phyloP scores from a whole-genome alignment of 1,284 basidiomycete species.

The Volvariella surrecta region DNA sequence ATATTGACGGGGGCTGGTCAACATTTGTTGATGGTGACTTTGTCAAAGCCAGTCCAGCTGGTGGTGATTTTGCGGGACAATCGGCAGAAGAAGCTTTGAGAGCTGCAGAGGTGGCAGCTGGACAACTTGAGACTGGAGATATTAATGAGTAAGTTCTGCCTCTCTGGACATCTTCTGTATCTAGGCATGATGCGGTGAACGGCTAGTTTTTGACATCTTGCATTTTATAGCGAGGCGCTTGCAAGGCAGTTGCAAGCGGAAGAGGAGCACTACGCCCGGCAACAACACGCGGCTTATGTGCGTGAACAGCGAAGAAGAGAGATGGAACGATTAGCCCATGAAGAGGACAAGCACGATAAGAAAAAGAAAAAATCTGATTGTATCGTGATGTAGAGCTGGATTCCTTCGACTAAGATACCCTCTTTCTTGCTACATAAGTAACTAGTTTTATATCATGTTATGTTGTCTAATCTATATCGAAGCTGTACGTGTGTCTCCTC shows the following conservation, averaged over 20 bases:
- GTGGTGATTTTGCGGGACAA: constrained; percentile 74
- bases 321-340: constrained; percentile 18
- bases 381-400: constrained; percentile 45
- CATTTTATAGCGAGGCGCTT: constrained; percentile 39
- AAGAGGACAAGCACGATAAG: constrained; percentile 26
- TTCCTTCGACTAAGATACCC: too few species aligned
- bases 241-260: constrained; percentile 68
- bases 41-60: constrained; percentile 51
- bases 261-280: constrained; percentile 49
- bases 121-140: constrained; percentile 18
- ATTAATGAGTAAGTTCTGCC: constrained; percentile 32
- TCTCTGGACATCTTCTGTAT: background rate
- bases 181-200: too few species aligned
- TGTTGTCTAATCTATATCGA: too few species aligned
- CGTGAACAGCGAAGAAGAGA: constrained; percentile 24
- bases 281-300: constrained; percentile 26
- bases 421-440: too few species aligned
- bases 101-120: constrained; percentile 30
- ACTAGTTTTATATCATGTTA: too few species aligned
- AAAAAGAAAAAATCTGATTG: constrained; percentile 48
- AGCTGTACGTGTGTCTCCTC: too few species aligned
- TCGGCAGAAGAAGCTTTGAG: constrained; percentile 53
- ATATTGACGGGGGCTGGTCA: constrained; percentile 72
- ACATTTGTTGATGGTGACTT: constrained; percentile 73
- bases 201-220: background rate